Evolutionary conservation across 164 flowering plant genomes (phyloP).

Genomic region (Vitis riparia): DNA sequence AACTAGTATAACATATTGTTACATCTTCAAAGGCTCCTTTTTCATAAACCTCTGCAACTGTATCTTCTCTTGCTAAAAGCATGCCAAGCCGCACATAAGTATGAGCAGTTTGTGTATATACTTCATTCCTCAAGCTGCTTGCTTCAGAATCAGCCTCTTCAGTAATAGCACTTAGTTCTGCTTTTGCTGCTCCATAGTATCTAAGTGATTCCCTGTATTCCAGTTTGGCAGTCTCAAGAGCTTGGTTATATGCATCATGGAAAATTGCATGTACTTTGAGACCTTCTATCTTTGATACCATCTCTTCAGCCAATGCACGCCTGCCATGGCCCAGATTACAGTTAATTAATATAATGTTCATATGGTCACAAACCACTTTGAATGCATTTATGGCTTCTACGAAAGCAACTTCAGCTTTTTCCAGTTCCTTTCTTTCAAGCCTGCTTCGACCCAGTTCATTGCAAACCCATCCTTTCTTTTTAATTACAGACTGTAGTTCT

Average conservation of each 20-base stretch:
- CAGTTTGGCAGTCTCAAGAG: conserved; percentile 65
- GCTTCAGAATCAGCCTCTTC: conserved; percentile 39
- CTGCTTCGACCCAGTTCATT: conserved; percentile 87
- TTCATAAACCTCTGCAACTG: conserved; percentile 52
- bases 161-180: conserved; percentile 41
- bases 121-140: conserved; percentile 60
- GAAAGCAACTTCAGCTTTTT: conserved; percentile 81
- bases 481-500: conserved; percentile 60
- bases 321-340: conserved; percentile 94
- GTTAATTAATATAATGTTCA: conserved; percentile 77
- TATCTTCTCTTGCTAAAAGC: conserved; percentile 81
- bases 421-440: conserved; percentile 60
- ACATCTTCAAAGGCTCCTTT: conserved; percentile 40
- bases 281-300: conserved; percentile 58
- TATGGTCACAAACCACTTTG: conserved; percentile 68
- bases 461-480: conserved; percentile 94
- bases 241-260: conserved; percentile 52
- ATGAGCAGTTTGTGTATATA: conserved; percentile 80
- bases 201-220: conserved; percentile 73
- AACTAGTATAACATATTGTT: conserved; percentile 11
- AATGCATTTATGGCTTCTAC: conserved; percentile 82
- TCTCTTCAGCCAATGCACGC: conserved; percentile 87
- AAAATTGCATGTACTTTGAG: conserved; percentile 41
- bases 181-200: conserved; percentile 78
- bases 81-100: conserved; percentile 94